phyloP scores from a whole-genome alignment of 2,329 filamentous ascomycete species.

The Nigrospora sphaerica region DNA sequence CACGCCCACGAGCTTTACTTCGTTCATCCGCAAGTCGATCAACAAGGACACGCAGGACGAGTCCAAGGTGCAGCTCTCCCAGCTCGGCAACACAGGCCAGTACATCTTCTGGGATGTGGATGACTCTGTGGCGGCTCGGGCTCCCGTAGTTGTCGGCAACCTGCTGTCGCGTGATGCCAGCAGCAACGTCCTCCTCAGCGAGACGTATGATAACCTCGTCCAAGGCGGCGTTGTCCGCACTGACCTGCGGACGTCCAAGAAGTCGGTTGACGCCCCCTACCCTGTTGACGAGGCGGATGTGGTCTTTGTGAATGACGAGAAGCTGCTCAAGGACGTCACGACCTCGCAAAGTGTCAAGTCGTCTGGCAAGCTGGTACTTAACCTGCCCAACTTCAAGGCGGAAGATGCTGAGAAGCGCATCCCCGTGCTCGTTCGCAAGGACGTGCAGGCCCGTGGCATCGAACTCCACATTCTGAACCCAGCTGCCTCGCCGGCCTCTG shows the following conservation, averaged over 20 bases:
- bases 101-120: slow-evolving; percentile 94
- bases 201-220: slow-evolving; percentile 55
- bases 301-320: slow-evolving; percentile 70
- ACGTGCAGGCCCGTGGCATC: slow-evolving; percentile 61
- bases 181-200: slow-evolving; percentile 55
- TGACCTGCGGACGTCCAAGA: slow-evolving; percentile 77
- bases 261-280: slow-evolving; percentile 79
- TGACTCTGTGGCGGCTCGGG: slow-evolving; percentile 57
- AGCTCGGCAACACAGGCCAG: slow-evolving; percentile 60
- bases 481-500: slow-evolving; percentile 58
- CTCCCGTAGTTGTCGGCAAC: slow-evolving; percentile 53
- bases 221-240: slow-evolving; percentile 76
- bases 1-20: slow-evolving; percentile 46
- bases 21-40: slow-evolving; percentile 41
- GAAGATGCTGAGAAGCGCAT: slow-evolving; percentile 88
- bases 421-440: slow-evolving; percentile 61
- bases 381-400: slow-evolving; percentile 71
- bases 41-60: slow-evolving; percentile 44
- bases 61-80: slow-evolving; percentile 27
- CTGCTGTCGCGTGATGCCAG: slow-evolving; percentile 66
- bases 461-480: slow-evolving; percentile 72
- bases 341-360: slow-evolving; percentile 63
- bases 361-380: slow-evolving; percentile 67
- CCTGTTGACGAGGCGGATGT: slow-evolving; percentile 73
- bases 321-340: slow-evolving; percentile 72